Evolutionary conservation across 352 stramenopile species (phyloP).

Genomic region (Plasmopara halstedii): DNA sequence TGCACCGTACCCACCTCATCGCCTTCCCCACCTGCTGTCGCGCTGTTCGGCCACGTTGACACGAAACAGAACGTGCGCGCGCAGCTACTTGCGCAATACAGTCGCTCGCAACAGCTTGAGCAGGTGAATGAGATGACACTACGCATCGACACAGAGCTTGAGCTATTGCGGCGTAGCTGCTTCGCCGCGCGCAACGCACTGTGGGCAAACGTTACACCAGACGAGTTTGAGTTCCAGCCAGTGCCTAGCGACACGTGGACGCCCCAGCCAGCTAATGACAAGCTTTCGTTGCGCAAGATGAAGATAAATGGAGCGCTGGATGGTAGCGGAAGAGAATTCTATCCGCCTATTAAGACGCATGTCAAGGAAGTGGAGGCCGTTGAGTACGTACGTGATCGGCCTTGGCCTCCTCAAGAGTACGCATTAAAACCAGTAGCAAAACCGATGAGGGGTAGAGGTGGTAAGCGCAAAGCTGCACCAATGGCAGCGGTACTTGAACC

Average conservation of each 20-base stretch:
- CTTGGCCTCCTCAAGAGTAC: conserved; percentile 74
- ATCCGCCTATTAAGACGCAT: conserved; percentile 10
- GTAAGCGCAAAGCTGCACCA: conserved; percentile 53
- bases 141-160: conserved; percentile 68
- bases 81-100: conserved; percentile 38
- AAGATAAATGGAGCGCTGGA: conserved; percentile 25
- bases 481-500: conserved; percentile 42
- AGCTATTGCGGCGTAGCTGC: conserved; percentile 61
- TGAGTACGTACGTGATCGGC: conserved; percentile 46
- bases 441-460: conserved; percentile 28
- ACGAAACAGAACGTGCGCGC: conserved; percentile 28
- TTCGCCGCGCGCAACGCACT: conserved; percentile 69
- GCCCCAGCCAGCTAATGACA: conserved; percentile 31
- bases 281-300: conserved; percentile 28
- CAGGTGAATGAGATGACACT: conserved; percentile 60
- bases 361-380: conserved; percentile 12
- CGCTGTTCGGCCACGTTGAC: conserved; percentile 22
- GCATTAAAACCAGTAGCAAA: conserved; percentile 47
- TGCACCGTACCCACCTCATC: conserved; percentile 1
- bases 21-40: conserved; percentile 1
- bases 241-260: conserved; percentile 22
- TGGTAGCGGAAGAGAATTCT: conserved; percentile 9
- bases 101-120: conserved; percentile 23
- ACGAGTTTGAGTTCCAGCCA: conserved; percentile 35
- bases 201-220: conserved; percentile 46